Evolutionary conservation across 2,329 filamentous ascomycete genomes (phyloP).

Genomic region (Fusarium beomiforme): DNA sequence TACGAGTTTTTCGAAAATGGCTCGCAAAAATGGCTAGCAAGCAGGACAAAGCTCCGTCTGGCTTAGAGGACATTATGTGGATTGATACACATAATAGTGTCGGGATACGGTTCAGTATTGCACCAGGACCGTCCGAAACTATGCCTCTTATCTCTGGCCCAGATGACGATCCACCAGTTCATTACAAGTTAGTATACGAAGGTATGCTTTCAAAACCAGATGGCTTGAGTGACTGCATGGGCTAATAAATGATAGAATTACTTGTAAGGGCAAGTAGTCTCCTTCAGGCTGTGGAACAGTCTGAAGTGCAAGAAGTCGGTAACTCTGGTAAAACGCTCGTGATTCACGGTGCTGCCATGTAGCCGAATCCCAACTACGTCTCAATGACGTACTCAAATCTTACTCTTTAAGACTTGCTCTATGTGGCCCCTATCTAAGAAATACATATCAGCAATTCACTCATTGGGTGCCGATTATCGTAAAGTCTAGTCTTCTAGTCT

Average conservation of each 20-base stretch:
- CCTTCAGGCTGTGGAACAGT: slow-evolving; percentile 72
- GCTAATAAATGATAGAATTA: slow-evolving; percentile 62
- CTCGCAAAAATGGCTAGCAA: slow-evolving; percentile 57
- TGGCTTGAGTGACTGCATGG: accelerated
- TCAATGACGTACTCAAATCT: too few species aligned
- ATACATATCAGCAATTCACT: not conserved
- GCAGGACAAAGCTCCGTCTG: not conserved
- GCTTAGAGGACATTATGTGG: slow-evolving; percentile 68
- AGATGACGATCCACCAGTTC: slow-evolving; percentile 73
- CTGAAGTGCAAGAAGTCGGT: slow-evolving; percentile 67
- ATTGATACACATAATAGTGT: slow-evolving; percentile 69
- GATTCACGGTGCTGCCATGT: slow-evolving; percentile 59
- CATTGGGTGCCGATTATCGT: not conserved
- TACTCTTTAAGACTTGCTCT: too few species aligned
- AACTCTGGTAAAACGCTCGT: slow-evolving; percentile 73
- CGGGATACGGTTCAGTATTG: slow-evolving; percentile 74
- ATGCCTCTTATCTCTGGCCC: slow-evolving; percentile 64
- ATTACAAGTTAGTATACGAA: slow-evolving; percentile 77
- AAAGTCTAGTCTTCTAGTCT: slow-evolving; percentile 1
- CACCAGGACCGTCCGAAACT: slow-evolving; percentile 46
- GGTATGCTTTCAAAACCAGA: slow-evolving; percentile 57
- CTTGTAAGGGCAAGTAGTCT: slow-evolving; percentile 71
- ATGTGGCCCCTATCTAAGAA: not conserved
- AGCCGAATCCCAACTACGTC: not conserved
- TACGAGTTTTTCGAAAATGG: slow-evolving; percentile 80